Base-by-base conservation (phyloP, 2,329 filamentous ascomycete genomes). In the Xylogone sp. region DNA sequence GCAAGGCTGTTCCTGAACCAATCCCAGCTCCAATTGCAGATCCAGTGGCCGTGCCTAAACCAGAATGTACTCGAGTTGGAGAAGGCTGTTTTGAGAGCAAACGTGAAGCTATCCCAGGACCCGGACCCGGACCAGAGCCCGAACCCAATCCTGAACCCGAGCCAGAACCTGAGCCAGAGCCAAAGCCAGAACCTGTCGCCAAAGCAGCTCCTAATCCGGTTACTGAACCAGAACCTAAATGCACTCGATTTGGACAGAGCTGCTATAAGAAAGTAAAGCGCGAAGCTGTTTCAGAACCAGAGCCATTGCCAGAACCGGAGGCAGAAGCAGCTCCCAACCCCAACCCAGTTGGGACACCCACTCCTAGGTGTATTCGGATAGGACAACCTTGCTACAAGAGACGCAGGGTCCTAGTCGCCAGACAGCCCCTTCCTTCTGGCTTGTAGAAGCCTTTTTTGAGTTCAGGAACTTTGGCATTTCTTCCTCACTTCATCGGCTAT, bases 331-430 rank as follows among this genome's bases (percentile, higher is more conserved):
- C 13, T 8, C 27, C 27, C 13, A 31, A 16, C 4, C 34, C 62
- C 21, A 61, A 60, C 13, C 21, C 56, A 2, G 53, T 55, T 5
- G 44, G 49, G 21, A 48, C 45, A 24, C 44, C 53, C 20, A 53
- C 55, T 5, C 45, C 56, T 21, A 55, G 55, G 57, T 63, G 66
- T 59, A 53, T 57, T 43, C 59, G 57, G 47, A 52, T 48, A 8
- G 63, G 65, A 31, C 59, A 66, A 53, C 52, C 60, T 29, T 67
- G 61, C 53, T 4, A 5, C 13, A 50, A 39, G 42, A 62, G 61
- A 45, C 51, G 56, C 50, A 69, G 68, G 56, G 68, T 68, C 43
- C 62, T 65, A 5, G 65, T 67, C 19, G 53, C 60, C 27, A 56
- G 61, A 2, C 56, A 61, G n/a, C 62, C 63, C 27, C 42, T 60